A percentile compares a stretch with the other conserved stretches of the same genome.
Conservation (phyloP, 2,329 filamentous ascomycete species). For the Cordyceps militaris region DNA sequence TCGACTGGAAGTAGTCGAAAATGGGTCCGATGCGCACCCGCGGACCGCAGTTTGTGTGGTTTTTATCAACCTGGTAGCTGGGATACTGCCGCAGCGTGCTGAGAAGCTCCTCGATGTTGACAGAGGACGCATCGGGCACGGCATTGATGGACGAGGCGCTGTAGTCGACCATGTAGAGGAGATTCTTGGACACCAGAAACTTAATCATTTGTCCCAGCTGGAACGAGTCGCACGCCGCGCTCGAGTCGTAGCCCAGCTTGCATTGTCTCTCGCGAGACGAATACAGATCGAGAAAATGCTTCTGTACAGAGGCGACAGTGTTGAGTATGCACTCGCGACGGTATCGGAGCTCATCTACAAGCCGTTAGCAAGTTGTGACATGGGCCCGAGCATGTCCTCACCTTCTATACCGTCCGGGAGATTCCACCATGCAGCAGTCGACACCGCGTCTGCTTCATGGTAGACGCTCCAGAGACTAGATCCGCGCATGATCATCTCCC, state of each 20-base stretch:
- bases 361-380: neutral
- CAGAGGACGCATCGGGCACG: constrained; percentile 43
- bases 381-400: constrained; percentile 24
- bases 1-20: constrained; percentile 55
- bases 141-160: constrained; percentile 39
- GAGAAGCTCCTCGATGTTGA: constrained; percentile 57
- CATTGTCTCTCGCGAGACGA: constrained; percentile 62
- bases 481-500: constrained; percentile 59
- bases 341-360: constrained; percentile 55
- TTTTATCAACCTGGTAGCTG: constrained; percentile 65
- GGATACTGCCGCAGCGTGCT: constrained; percentile 58
- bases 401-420: constrained; percentile 62
- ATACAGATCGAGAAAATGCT: constrained; percentile 61
- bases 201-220: constrained; percentile 72
- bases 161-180: constrained; percentile 54
- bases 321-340: constrained; percentile 61
- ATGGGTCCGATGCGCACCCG: constrained; percentile 58
- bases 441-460: constrained; percentile 19
- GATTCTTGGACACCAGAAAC: constrained; percentile 57
- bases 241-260: constrained; percentile 67
- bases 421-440: constrained; percentile 60
- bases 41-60: constrained; percentile 68
- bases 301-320: constrained; percentile 61
- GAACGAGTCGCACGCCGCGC: constrained; percentile 65
- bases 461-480: constrained; percentile 50